phyloP scores from a whole-genome alignment of 148 eudicot species.

The Silene latifolia region DNA sequence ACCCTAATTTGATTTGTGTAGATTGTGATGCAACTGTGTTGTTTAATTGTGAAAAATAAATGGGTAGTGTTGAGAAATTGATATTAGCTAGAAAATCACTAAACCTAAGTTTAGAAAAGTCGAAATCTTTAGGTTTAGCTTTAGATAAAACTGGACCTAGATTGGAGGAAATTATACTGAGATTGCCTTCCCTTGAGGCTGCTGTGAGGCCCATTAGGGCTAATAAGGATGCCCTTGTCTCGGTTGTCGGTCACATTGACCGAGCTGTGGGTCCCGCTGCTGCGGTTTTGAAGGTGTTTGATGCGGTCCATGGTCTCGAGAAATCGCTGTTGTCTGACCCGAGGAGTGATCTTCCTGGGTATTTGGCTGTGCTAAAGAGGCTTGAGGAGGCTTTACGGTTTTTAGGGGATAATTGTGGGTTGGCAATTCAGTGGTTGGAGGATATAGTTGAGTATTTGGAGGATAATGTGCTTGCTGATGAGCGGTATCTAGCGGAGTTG shows the following conservation, averaged over 20 bases:
- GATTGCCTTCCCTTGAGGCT: slow-evolving; percentile 62
- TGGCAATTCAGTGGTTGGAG: slow-evolving; percentile 84
- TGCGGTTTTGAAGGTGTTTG: slow-evolving; percentile 76
- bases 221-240: slow-evolving; percentile 48
- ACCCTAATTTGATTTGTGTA: slow-evolving; percentile 23
- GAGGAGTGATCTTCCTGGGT: slow-evolving; percentile 60
- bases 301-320: slow-evolving; percentile 80
- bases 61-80: slow-evolving; percentile 43
- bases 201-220: slow-evolving; percentile 75
- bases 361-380: slow-evolving; percentile 62
- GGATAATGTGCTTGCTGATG: slow-evolving; percentile 68
- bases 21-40: slow-evolving; percentile 29
- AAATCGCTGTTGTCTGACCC: slow-evolving; percentile 72
- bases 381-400: slow-evolving; percentile 72
- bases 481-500: slow-evolving; percentile 41
- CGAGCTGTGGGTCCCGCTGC: slow-evolving; percentile 83
- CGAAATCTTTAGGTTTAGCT: slow-evolving; percentile 42
- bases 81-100: slow-evolving; percentile 48
- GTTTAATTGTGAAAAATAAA: slow-evolving; percentile 20
- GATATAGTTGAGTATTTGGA: slow-evolving; percentile 82
- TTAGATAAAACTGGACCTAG: slow-evolving; percentile 58
- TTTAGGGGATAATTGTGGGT: slow-evolving; percentile 69
- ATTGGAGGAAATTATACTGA: slow-evolving; percentile 57
- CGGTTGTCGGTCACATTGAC: slow-evolving; percentile 82
- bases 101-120: slow-evolving; percentile 49